Evolutionary conservation across 2,329 filamentous ascomycete genomes (phyloP).

Genomic region (Westerdykella sp.): DNA sequence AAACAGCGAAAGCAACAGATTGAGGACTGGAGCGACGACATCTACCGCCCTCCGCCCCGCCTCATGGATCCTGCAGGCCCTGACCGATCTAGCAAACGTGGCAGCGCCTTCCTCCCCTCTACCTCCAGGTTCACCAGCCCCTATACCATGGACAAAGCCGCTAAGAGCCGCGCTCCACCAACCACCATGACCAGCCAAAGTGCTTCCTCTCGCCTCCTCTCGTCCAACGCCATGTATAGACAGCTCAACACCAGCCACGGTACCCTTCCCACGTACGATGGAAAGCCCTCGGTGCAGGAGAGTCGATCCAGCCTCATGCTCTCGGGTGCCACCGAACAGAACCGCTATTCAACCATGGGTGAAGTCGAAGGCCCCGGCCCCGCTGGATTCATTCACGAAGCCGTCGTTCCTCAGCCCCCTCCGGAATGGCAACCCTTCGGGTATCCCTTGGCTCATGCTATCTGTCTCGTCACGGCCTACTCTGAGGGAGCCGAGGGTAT

Average conservation of each 20-base stretch:
- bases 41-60: conserved; percentile 83
- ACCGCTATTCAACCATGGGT: conserved; percentile 50
- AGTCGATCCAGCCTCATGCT: conserved; percentile 41
- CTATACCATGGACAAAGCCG: conserved; percentile 63
- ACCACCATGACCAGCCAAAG: conserved; percentile 95
- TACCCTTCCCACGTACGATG: conserved; percentile 46
- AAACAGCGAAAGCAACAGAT: conserved; percentile 89
- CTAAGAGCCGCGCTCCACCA: conserved; percentile 53
- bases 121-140: conserved; percentile 93
- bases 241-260: conserved; percentile 52
- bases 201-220: conserved; percentile 65
- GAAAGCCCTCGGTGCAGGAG: conserved; percentile 26
- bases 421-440: conserved; percentile 97
- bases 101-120: conserved; percentile 78
- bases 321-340: conserved; percentile 38
- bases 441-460: conserved; percentile 85
- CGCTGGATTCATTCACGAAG: conserved; percentile 91
- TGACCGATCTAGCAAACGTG: conserved; percentile 72
- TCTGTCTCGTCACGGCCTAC: conserved; percentile 94
- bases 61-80: conserved; percentile 65
- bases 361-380: conserved; percentile 70
- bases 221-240: conserved; percentile 66
- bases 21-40: conserved; percentile 96
- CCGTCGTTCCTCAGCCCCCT: conserved; percentile 91
- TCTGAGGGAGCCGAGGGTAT: conserved; percentile 92